Conservation (phyloP, 139 green algal species). For the Micromonas commoda region DNA sequence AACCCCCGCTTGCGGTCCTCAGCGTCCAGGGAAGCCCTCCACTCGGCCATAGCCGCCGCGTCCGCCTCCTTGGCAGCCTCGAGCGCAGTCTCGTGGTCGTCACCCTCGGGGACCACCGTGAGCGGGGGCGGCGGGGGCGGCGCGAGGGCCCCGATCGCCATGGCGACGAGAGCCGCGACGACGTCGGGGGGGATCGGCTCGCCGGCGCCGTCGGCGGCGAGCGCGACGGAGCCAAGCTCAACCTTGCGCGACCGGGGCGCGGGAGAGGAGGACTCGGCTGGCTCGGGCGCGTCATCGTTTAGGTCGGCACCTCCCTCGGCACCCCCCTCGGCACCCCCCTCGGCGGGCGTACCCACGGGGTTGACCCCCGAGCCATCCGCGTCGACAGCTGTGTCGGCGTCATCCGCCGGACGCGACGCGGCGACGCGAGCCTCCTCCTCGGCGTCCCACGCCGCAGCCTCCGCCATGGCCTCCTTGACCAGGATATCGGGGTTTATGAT, state of each 20-base stretch:
- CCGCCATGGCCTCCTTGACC: background rate
- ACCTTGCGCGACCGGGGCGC: background rate
- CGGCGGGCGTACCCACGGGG: too few species aligned
- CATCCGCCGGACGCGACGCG: background rate
- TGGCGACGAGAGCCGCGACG: conserved; percentile 33
- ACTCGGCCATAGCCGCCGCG: too few species aligned
- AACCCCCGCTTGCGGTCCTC: too few species aligned
- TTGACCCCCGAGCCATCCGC: too few species aligned
- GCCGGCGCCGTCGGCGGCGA: background rate
- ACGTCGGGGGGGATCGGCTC: background rate
- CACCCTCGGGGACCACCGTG: background rate
- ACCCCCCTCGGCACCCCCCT: too few species aligned
- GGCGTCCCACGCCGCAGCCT: background rate
- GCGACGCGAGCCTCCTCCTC: background rate
- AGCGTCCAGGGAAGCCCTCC: too few species aligned
- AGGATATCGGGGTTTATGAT: background rate
- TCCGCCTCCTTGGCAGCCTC: background rate
- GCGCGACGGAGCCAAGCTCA: background rate
- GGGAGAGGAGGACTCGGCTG: too few species aligned
- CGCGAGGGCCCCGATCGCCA: conserved; percentile 43
- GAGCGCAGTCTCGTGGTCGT: background rate
- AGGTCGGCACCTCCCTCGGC: too few species aligned
- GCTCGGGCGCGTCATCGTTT: background rate
- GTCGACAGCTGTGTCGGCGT: background rate
- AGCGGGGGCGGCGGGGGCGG: conserved; percentile 26